These are phyloP conservation scores for Gentiana macrophylla DNA, from an alignment of 257 asterid genomes.

Conservation along the genomic window DNA sequence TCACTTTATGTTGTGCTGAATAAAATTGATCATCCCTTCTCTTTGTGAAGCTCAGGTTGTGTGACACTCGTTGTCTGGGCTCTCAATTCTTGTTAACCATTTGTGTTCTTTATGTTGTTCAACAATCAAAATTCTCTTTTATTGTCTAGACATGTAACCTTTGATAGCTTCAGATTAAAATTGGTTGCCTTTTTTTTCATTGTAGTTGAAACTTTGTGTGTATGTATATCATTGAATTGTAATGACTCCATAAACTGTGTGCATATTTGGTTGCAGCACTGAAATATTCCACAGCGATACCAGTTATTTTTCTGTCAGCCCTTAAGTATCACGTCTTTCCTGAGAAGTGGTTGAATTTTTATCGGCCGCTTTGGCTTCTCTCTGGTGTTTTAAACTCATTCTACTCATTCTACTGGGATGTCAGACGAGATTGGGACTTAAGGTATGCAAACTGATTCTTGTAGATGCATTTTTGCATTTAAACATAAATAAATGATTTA, in stretches of 20 bases:
- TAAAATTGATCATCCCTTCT: no score
- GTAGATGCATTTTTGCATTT: not conserved
- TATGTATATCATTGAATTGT: no score
- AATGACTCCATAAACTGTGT: not conserved
- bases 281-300: conserved; percentile 89
- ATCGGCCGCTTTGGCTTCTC: conserved; percentile 89
- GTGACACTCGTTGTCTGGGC: no score
- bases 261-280: conserved; percentile 48
- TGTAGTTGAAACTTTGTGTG: no score
- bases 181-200: no score
- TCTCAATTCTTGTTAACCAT: no score
- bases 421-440: conserved; percentile 92
- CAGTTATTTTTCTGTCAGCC: conserved; percentile 89
- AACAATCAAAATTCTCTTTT: no score
- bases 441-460: conserved; percentile 32
- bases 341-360: conserved; percentile 58
- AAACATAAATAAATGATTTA: not conserved
- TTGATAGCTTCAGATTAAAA: no score
- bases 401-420: conserved; percentile 97
- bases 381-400: conserved; percentile 74
- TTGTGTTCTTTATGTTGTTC: no score
- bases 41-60: no score
- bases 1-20: no score
- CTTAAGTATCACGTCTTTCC: conserved; percentile 89
- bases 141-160: no score